Evolutionary conservation across 371 early-diverging fungal species (phyloP).

Genomic region (Circinella umbellata): DNA sequence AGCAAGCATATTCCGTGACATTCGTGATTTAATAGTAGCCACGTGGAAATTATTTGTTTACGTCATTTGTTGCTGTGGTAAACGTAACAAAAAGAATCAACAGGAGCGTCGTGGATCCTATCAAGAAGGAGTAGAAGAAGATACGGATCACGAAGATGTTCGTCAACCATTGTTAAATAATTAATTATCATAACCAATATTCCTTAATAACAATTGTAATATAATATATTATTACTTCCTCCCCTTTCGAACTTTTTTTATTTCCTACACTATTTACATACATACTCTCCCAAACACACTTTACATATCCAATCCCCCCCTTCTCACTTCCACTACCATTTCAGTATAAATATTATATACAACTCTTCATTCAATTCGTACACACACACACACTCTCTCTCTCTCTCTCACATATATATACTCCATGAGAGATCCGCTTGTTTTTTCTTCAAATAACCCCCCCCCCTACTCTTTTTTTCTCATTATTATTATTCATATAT

Average conservation of each 20-base stretch:
- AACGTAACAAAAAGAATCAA: background rate
- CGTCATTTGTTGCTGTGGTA: background rate
- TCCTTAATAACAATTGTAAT: background rate
- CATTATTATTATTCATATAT: background rate
- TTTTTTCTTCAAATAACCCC: no score
- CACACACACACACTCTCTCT: no score
- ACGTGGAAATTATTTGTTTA: background rate
- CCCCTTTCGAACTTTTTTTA: no score
- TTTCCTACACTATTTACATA: no score
- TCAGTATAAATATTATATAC: no score
- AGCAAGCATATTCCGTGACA: constrained; percentile 34
- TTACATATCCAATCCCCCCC: no score
- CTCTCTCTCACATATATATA: no score
- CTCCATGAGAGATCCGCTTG: no score
- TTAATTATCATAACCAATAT: background rate
- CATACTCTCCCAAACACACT: no score
- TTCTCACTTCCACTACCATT: no score
- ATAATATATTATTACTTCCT: no score
- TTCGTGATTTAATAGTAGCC: constrained; percentile 18
- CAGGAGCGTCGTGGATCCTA: background rate
- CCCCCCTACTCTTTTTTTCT: background rate
- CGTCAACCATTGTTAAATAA: constrained; percentile 14
- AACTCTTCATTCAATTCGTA: no score
- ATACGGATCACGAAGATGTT: constrained; percentile 8
- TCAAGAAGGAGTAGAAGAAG: background rate